These are phyloP conservation scores for Cladophialophora exuberans DNA, from an alignment of 2,329 filamentous ascomycete species.

Conservation along the genomic window DNA sequence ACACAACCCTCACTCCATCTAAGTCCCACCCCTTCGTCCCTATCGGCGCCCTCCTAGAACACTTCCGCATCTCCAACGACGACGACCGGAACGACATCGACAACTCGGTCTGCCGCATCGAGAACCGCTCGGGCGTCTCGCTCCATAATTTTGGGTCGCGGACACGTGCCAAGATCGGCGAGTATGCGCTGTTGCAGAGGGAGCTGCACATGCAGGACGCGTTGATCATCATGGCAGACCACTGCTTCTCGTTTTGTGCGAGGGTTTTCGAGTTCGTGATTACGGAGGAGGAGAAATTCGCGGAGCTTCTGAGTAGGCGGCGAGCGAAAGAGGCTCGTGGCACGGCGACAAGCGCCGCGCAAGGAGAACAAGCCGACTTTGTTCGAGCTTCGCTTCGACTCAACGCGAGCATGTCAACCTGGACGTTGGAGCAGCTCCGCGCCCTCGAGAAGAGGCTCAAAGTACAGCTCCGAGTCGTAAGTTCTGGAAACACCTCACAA, in stretches of 20 bases:
- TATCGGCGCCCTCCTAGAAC: not conserved
- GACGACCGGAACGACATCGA: constrained; percentile 9
- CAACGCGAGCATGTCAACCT: constrained; percentile 8
- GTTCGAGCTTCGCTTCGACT: not conserved
- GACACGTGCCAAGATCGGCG: constrained; percentile 8
- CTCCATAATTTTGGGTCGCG: constrained; percentile 11
- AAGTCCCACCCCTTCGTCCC: not conserved
- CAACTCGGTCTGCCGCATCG: constrained; percentile 5
- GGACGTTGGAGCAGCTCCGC: constrained; percentile 9
- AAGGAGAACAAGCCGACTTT: not conserved
- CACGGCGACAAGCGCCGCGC: too few species aligned
- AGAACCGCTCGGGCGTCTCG: constrained; percentile 7
- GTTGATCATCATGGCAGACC: constrained; percentile 6
- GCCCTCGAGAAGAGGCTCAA: constrained; percentile 7
- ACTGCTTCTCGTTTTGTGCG: constrained; percentile 9
- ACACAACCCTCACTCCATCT: not conserved
- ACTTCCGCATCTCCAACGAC: constrained; percentile 1
- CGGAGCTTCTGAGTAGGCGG: not conserved
- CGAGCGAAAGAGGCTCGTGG: not conserved
- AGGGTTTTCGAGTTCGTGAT: not conserved
- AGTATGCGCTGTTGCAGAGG: constrained; percentile 7
- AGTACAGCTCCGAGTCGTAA: constrained; percentile 9
- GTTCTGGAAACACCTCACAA: too few species aligned
- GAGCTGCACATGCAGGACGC: constrained; percentile 16
- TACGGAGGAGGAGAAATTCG: not conserved